Base-by-base conservation (phyloP, 2,329 filamentous ascomycete genomes). In the Daldinia eschscholtzii region DNA sequence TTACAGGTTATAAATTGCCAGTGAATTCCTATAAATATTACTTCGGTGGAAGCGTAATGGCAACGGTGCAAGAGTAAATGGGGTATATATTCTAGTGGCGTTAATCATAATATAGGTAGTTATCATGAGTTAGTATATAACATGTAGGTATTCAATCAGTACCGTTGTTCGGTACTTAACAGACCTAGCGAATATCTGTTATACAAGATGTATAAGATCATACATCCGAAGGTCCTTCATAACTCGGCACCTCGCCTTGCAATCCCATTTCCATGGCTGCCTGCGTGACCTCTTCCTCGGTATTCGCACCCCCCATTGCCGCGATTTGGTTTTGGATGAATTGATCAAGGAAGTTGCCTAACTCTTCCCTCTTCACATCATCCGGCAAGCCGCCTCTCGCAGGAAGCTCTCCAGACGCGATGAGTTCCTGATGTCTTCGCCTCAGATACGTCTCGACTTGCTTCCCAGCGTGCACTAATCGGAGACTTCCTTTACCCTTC, bases 331-430 rank as follows among this genome's bases (percentile, higher is more conserved):
- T 9, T 77, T 82, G 78, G 20, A 80, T 79, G 53, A 78, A 78
- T 56, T 76, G 76, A 65, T 83, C 81, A 53, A 86, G 68, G 60
- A 82, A 84, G 60, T 82, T 79, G 55, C 80, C 81, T 63, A 85
- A 74, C 55, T 83, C 83, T 58, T 80, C 76, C 18, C 74, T 78
- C 28, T 80, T 79, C 58, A 76, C 69, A 28, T 79, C 74, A 0
- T 72, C 79, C 48, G 84, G 75, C 63, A 85, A 75, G 15, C 78
- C 75, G 4, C 79, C 76, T 10, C 48, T 71, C 4, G 68, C 37
- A 20, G 68, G 18, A 57, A 83, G 78, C 12, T 78, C 75, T 2
- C 73, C 75, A 9, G 69, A 70, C 69, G 66, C 15, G 68, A 73
- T 70, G 23, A 77, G 68, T 62, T 74, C 72, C 28, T 63, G 42